Percentiles rank a stretch among this genome's conserved stretches.
These are phyloP conservation scores for Phytophthora vignae DNA, from an alignment of 352 stramenopile species.

Conservation along the genomic window DNA sequence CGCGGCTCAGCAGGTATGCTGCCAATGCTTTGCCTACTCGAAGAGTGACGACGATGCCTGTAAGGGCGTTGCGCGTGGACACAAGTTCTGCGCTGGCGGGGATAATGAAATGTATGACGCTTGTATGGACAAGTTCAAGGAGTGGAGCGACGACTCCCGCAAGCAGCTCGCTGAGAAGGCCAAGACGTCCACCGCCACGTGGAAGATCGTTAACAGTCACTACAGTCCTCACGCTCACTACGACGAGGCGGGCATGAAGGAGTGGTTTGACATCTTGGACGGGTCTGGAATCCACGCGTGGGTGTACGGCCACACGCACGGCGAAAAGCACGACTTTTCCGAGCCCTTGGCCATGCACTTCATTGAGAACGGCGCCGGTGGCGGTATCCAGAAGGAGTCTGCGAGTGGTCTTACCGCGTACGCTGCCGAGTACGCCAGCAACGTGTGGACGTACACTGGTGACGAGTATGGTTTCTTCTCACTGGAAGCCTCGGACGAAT, in stretches of 20 bases:
- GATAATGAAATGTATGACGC: slow-evolving; percentile 50
- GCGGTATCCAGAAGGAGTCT: slow-evolving; percentile 12
- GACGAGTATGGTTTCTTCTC: slow-evolving; percentile 71
- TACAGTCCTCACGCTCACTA: slow-evolving; percentile 74
- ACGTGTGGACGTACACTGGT: slow-evolving; percentile 55
- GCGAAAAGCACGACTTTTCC: slow-evolving; percentile 18
- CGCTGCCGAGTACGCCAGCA: slow-evolving; percentile 48
- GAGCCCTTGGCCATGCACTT: slow-evolving; percentile 4
- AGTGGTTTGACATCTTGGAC: slow-evolving; percentile 55
- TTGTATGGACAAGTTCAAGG: slow-evolving; percentile 56
- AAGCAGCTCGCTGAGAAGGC: slow-evolving; percentile 46
- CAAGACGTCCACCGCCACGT: slow-evolving; percentile 63
- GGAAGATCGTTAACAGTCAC: slow-evolving; percentile 39
- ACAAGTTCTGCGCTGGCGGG: slow-evolving; percentile 53
- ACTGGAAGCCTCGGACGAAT: slow-evolving; percentile 54
- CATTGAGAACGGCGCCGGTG: slow-evolving; percentile 13
- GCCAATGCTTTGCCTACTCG: slow-evolving; percentile 77
- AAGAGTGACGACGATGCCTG: slow-evolving; percentile 42
- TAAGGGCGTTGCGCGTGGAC: slow-evolving; percentile 45
- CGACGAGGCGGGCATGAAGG: slow-evolving; percentile 44
- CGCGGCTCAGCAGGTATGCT: slow-evolving; percentile 66
- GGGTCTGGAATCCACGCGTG: slow-evolving; percentile 53
- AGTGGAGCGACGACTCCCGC: slow-evolving; percentile 65
- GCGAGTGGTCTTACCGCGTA: slow-evolving; percentile 34
- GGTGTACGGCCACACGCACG: slow-evolving; percentile 59